Evolutionary conservation across 2,329 filamentous ascomycete species (phyloP).

Genomic region (Curvularia sp.): DNA sequence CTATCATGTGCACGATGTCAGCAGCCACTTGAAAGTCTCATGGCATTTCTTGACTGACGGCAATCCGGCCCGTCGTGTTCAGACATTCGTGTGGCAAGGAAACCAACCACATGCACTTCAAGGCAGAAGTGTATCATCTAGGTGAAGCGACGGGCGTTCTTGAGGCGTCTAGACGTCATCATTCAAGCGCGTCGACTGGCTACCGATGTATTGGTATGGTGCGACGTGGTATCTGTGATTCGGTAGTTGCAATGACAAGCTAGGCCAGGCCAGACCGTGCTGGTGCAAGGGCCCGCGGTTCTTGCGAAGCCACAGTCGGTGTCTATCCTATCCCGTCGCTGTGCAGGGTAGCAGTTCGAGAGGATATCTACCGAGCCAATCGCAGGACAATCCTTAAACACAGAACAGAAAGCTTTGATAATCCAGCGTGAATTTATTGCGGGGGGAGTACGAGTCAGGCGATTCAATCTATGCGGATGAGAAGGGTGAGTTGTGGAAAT

Average conservation of each 20-base stretch:
- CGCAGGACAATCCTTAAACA: background rate
- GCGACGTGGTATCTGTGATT: slow-evolving; percentile 16
- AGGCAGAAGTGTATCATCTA: slow-evolving; percentile 8
- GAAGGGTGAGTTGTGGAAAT: background rate
- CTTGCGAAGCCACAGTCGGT: slow-evolving; percentile 14
- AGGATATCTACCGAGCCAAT: slow-evolving; percentile 3
- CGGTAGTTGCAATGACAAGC: slow-evolving; percentile 23
- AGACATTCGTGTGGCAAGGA: slow-evolving; percentile 3
- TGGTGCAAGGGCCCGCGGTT: slow-evolving; percentile 21
- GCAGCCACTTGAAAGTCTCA: background rate
- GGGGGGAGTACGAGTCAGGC: background rate
- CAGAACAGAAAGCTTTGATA: slow-evolving; percentile 1
- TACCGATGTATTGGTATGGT: slow-evolving; percentile 9
- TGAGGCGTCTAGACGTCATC: slow-evolving; percentile 11
- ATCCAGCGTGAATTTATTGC: background rate
- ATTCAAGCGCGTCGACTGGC: slow-evolving; percentile 2
- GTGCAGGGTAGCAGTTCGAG: slow-evolving; percentile 14
- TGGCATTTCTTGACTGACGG: background rate
- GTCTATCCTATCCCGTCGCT: background rate
- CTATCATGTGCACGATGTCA: background rate
- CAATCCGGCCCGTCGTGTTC: slow-evolving; percentile 5
- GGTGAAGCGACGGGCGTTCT: slow-evolving; percentile 12
- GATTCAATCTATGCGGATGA: background rate
- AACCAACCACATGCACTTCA: slow-evolving; percentile 3
- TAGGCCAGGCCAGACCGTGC: background rate